A percentile compares a stretch with the other conserved stretches of the same genome.
Conservation (phyloP, 306 rosid genomes). For the Carpinus viminea region DNA sequence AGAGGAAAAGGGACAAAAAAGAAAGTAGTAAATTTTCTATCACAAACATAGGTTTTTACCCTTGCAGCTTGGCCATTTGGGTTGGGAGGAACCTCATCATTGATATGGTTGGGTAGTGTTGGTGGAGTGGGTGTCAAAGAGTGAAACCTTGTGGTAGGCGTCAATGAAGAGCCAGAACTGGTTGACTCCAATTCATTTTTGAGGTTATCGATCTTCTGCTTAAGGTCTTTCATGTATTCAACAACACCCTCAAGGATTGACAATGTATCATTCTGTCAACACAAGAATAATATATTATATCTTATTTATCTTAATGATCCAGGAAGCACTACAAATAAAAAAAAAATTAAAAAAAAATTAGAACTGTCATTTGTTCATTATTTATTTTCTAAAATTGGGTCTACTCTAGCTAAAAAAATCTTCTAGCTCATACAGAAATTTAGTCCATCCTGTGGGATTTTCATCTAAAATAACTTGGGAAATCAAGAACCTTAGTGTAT, state of each 20-base stretch:
- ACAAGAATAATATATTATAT: neutral
- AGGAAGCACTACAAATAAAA: slow-evolving; percentile 3
- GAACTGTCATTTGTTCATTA: neutral
- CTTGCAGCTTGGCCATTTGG: slow-evolving; percentile 81
- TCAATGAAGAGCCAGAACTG: slow-evolving; percentile 60
- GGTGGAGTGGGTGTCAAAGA: slow-evolving; percentile 82
- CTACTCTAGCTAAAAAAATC: neutral
- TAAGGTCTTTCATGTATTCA: slow-evolving; percentile 87
- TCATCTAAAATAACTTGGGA: neutral
- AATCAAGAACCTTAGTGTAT: neutral
- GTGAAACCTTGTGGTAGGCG: slow-evolving; percentile 66
- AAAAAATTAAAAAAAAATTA: too few species aligned
- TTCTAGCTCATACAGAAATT: too few species aligned
- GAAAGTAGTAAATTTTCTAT: neutral
- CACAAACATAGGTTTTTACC: slow-evolving; percentile 44
- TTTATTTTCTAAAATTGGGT: neutral
- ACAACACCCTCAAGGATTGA: slow-evolving; percentile 96
- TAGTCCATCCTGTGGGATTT: neutral
- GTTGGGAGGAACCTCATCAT: slow-evolving; percentile 61
- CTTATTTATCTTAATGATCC: neutral
- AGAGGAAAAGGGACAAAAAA: neutral
- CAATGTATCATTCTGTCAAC: slow-evolving; percentile 90
- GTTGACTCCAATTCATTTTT: slow-evolving; percentile 80
- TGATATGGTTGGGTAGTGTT: slow-evolving; percentile 60
- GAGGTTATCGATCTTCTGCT: slow-evolving; percentile 80